Base-by-base conservation (phyloP, 2,329 filamentous ascomycete species). In the Sarocladium brachiariae region DNA sequence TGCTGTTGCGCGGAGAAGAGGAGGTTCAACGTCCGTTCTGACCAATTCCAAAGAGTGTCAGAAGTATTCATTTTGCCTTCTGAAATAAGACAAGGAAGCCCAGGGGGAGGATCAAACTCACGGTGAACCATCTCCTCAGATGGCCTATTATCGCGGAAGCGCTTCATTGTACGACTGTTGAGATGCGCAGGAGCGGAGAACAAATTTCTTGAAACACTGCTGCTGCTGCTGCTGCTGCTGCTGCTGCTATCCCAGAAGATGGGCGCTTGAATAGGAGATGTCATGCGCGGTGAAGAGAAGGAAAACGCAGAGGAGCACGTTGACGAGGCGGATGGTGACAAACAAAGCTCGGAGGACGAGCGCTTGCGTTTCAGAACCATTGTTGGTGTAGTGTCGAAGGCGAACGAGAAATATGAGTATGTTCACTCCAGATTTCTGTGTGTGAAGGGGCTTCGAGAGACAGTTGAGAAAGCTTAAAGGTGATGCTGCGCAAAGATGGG, bases 351-450 rank as follows among this genome's bases (percentile, higher is more conserved):
- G 19, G 77, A 78, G 51, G 76, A 72, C 57, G 80, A 84, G 38
- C 80, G 75, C 70, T 84, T 85, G 65, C 81, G 80, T 63, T 84
- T 85, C 60, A 81, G 67, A 23, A 73, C 63, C 76, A 80, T 81
- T 55, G 57, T 58, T 49, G 35, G n/a, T n/a, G n/a, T n/a, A n/a
- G n/a, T n/a, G n/a, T n/a, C 14, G 35, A 50, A 21, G 37, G 9
- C 14, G 16, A 19, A 37, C n/a, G n/a, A n/a, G n/a, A n/a, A n/a
- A n/a, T n/a, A n/a, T n/a, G n/a, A n/a, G n/a, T n/a, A n/a, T n/a
- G n/a, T n/a, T n/a, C n/a, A n/a, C n/a, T n/a, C n/a, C n/a, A n/a
- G n/a, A n/a, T n/a, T n/a, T n/a, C n/a, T n/a, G n/a, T n/a, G n/a
- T n/a, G n/a, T n/a, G n/a, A n/a, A n/a, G n/a, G n/a, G n/a, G n/a